Evolutionary conservation across 768 basidiomycete genomes (phyloP), one percentile per base, ranked within the genome.

Genomic region (Collybiopsis confluens): DNA sequence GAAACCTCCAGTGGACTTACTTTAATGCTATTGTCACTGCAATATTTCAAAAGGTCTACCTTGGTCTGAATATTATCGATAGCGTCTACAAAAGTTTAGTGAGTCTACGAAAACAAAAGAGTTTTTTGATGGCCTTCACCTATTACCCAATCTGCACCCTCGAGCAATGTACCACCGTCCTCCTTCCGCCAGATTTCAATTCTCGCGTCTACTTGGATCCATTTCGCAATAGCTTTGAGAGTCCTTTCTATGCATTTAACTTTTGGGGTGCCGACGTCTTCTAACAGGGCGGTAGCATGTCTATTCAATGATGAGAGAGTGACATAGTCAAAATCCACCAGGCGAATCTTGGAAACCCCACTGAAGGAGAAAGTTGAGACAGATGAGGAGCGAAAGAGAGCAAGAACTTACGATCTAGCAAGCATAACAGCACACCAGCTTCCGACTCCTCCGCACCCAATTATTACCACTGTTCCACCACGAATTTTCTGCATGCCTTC

Each of bases 1-100:
- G n/a, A 58, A 46, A 13, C 38, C n/a, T 27, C 18, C 11, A 23
- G n/a, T 21, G 18, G 21, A 26, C 11, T 36, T 44, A 89, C 92
- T 74, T 90, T 93, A 68, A 98, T 83, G 16, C 76, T 65, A 58
- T 87, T 75, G 52, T 86, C 81, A 61, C 89, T 81, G 62, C 96
- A 99, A 67, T 95, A 88, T 54, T 89, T 84, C 7, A 99, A 78
- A 41, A 98, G 75, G 62, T 98, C 95, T 10, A 97, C 92, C 66
- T 99, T 98, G 0, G 96, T 96, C 44, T 89, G 81, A 57, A 98
- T 96, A 64, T 99, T 98, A 70, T 98, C 96, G 55, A 98, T 99
- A 4, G 94, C 94, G 68, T 99, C 96, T 83, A 61, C 28, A 18
- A 48, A 46, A 37, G 38, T 20, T 26, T 44, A 33, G 11, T 20